A percentile compares a stretch with the other conserved stretches of the same genome.
Conservation (phyloP, 805 yeast genomes). For the Wickerhamiella musiphila region DNA sequence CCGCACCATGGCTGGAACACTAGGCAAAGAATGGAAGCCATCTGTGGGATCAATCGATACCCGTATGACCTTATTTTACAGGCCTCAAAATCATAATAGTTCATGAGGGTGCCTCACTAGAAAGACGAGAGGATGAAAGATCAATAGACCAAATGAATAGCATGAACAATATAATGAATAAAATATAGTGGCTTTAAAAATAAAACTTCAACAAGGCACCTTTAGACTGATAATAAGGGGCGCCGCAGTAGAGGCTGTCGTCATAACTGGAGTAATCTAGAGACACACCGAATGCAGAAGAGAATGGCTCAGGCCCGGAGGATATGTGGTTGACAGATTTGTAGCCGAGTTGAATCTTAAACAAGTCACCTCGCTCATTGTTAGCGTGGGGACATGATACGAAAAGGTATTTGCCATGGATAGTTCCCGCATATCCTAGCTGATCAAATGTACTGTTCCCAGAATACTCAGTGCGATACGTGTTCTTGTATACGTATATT, state of each 20-base stretch:
- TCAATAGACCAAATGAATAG: too few species aligned
- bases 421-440: slow-evolving; percentile 22
- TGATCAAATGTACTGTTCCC: slow-evolving; percentile 14
- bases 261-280: slow-evolving; percentile 20
- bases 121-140: too few species aligned
- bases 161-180: too few species aligned
- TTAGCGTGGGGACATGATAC: slow-evolving; percentile 28
- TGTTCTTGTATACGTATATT: slow-evolving; percentile 22
- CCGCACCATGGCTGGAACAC: slow-evolving; percentile 12
- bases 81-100: slow-evolving; percentile 4
- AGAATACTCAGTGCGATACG: slow-evolving; percentile 7
- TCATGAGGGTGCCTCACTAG: too few species aligned
- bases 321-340: slow-evolving; percentile 12
- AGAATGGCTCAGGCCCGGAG: slow-evolving; percentile 15
- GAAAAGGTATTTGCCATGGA: slow-evolving; percentile 16
- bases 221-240: slow-evolving; percentile 15
- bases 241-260: slow-evolving; percentile 12
- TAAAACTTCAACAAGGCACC: background rate
- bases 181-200: background rate
- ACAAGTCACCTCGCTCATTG: slow-evolving; percentile 31
- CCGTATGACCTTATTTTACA: slow-evolving; percentile 11
- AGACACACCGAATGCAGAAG: slow-evolving; percentile 29
- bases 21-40: slow-evolving; percentile 12
- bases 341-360: slow-evolving; percentile 22
- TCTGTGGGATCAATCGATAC: slow-evolving; percentile 14